These are phyloP conservation scores for Blepharisma japonicum DNA, from an alignment of 73 alveolate genomes.

Conservation along the genomic window DNA sequence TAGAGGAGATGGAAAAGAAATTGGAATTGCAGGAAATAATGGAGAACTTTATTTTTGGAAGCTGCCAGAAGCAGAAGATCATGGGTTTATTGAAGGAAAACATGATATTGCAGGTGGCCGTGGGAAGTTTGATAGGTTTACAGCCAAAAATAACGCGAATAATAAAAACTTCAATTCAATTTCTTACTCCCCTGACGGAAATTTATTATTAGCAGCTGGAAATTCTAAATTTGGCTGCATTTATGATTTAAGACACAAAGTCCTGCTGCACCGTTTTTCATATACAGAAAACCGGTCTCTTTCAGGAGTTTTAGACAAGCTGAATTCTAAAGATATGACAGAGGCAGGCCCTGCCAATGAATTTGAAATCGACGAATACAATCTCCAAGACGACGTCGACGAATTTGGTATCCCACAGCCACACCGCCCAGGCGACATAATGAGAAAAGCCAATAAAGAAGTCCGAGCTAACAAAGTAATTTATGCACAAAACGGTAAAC, in stretches of 20 bases:
- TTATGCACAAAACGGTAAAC: neutral
- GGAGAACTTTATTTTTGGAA: conserved; percentile 79
- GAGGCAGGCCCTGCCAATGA: conserved; percentile 59
- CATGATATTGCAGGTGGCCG: conserved; percentile 87
- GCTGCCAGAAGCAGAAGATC: conserved; percentile 60
- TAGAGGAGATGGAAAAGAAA: conserved; percentile 61
- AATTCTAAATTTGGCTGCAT: conserved; percentile 79
- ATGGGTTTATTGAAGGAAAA: conserved; percentile 71
- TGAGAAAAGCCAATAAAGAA: neutral
- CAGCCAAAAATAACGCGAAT: conserved; percentile 72
- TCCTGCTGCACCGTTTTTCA: conserved; percentile 67
- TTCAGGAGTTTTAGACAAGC: conserved; percentile 80
- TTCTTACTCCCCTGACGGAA: conserved; percentile 73
- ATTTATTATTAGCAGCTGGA: conserved; percentile 82
- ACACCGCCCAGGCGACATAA: conserved; percentile 19
- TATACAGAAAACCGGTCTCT: conserved; percentile 78
- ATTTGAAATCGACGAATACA: conserved; percentile 66
- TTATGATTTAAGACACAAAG: conserved; percentile 76
- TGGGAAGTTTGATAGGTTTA: conserved; percentile 61
- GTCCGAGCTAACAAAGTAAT: conserved; percentile 12
- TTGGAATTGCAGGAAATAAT: conserved; percentile 68
- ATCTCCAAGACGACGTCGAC: conserved; percentile 53
- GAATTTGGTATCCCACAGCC: conserved; percentile 67
- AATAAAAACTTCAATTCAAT: conserved; percentile 77
- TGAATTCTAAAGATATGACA: conserved; percentile 69